Evolutionary conservation across 225 moss, liverwort and hornwort genomes (phyloP).

Genomic region (Physcomitrellopsis africana): DNA sequence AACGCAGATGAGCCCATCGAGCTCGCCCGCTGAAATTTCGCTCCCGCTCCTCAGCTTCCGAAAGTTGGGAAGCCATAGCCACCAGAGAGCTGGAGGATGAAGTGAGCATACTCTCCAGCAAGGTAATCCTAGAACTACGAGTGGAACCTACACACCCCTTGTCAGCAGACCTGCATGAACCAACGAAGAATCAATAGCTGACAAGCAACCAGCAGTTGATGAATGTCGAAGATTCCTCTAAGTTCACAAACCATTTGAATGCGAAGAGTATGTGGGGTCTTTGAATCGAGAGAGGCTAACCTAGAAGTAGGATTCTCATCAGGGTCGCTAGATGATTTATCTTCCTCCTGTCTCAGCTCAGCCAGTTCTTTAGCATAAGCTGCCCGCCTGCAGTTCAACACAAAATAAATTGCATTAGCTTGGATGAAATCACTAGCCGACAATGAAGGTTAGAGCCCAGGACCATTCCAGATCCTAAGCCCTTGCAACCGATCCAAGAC

Average conservation of each 20-base stretch:
- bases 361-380: slow-evolving; percentile 70
- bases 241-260: background rate
- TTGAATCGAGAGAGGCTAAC: slow-evolving; percentile 28
- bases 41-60: slow-evolving; percentile 97
- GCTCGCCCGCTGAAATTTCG: slow-evolving; percentile 76
- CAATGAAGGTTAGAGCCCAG: background rate
- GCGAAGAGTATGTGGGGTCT: background rate
- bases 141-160: slow-evolving; percentile 52
- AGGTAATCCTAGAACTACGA: slow-evolving; percentile 70
- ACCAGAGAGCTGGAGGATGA: slow-evolving; percentile 89
- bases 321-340: slow-evolving; percentile 56
- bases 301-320: slow-evolving; percentile 45
- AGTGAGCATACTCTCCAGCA: slow-evolving; percentile 86
- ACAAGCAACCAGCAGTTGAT: slow-evolving; percentile 13
- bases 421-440: background rate
- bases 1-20: slow-evolving; percentile 82
- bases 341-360: slow-evolving; percentile 81
- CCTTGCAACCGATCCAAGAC: no score
- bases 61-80: slow-evolving; percentile 97
- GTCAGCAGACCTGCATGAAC: slow-evolving; percentile 41
- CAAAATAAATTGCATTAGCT: background rate
- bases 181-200: slow-evolving; percentile 21
- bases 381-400: slow-evolving; percentile 52
- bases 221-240: no score
- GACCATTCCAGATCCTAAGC: background rate